Conservation (phyloP, 345 rosid species). For the Pelargonium nanum region DNA sequence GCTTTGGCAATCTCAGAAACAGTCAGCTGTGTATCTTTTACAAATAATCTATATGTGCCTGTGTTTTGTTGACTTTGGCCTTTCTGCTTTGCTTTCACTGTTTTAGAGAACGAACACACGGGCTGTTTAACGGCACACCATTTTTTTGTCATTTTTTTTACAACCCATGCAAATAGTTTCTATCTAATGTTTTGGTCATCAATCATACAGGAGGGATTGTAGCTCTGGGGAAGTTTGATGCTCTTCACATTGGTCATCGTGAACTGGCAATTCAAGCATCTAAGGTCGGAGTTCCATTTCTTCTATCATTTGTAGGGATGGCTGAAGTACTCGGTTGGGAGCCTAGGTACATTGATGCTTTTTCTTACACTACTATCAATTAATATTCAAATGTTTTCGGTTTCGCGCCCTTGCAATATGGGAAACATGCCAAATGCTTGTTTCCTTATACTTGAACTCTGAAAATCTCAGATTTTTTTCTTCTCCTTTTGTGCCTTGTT, state of each 20-base stretch:
- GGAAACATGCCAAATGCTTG: too few species aligned
- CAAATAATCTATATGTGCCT: not conserved
- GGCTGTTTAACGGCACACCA: not conserved
- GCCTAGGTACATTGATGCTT: conserved; percentile 48
- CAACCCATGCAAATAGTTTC: not conserved
- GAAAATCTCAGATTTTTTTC: too few species aligned
- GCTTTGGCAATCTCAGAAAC: not conserved
- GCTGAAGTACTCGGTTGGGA: conserved; percentile 93
- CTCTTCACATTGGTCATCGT: conserved; percentile 83
- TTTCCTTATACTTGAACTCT: too few species aligned
- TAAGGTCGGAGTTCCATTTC: conserved; percentile 66
- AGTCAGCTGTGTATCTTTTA: not conserved
- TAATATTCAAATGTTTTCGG: too few species aligned
- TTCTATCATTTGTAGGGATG: conserved; percentile 82
- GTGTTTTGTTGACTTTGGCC: not conserved
- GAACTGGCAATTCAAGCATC: conserved; percentile 95
- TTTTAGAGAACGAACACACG: not conserved
- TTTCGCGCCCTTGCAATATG: too few species aligned
- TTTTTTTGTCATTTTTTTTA: too few species aligned
- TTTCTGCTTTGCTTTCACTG: not conserved
- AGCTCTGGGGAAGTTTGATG: conserved; percentile 97
- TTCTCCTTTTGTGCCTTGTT: too few species aligned
- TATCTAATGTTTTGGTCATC: conserved; percentile 2
- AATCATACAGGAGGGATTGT: conserved; percentile 65
- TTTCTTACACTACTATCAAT: not conserved